phyloP scores from a whole-genome alignment of 805 yeast species.

The Ogataea pini region DNA sequence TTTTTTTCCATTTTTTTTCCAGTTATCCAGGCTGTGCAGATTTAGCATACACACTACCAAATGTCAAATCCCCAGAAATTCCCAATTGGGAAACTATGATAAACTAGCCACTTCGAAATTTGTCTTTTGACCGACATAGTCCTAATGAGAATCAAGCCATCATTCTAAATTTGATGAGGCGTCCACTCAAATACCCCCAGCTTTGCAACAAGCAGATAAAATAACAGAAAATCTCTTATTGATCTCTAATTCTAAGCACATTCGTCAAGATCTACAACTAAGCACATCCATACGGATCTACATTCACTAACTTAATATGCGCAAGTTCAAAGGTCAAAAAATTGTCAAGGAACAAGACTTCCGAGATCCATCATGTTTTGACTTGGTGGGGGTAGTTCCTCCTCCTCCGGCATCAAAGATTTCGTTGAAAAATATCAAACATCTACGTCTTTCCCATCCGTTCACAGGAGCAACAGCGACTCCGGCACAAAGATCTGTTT shows the following conservation, averaged over 20 bases:
- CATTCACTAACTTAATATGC: too few species aligned
- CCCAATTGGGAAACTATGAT: constrained; percentile 20
- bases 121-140: too few species aligned
- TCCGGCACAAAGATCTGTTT: not conserved
- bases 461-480: not conserved
- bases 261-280: too few species aligned
- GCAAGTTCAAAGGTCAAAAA: constrained; percentile 29
- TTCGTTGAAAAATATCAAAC: not conserved
- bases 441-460: not conserved
- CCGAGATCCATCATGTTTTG: constrained; percentile 14
- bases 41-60: constrained; percentile 13
- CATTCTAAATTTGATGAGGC: not conserved
- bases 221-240: not conserved
- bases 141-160: constrained; percentile 1
- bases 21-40: constrained; percentile 15
- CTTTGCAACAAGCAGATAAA: not conserved
- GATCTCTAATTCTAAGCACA: not conserved
- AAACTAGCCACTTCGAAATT: constrained; percentile 24
- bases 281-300: too few species aligned
- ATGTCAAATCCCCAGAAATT: constrained; percentile 18
- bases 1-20: not conserved
- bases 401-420: constrained; percentile 12
- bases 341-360: constrained; percentile 27
- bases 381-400: constrained; percentile 7
- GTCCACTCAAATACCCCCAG: not conserved